Base-by-base conservation (phyloP, 108 stramenopile species). In the Cyclostephanos tholiformis region DNA sequence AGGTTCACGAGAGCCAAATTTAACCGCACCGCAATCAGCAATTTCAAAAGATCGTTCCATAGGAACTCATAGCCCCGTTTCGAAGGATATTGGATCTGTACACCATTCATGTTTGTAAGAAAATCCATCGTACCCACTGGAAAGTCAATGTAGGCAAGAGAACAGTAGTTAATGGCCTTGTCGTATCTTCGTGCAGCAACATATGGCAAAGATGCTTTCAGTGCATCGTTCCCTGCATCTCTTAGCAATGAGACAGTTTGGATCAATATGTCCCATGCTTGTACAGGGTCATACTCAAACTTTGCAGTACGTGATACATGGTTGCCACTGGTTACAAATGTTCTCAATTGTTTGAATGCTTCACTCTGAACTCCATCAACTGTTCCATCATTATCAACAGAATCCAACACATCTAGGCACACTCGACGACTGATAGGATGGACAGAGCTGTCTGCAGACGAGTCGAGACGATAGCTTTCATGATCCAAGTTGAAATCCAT, bases 91-190 rank as follows among this genome's bases (percentile, higher is more conserved):
- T 64, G 64, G 19, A 52, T 9, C 27, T 80, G 78, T n/a, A n/a
- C n/a, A n/a, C n/a, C n/a, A n/a, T n/a, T n/a, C n/a, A 48, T 80
- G 82, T 14, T 69, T 41, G 63, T 36, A 62, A 87, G 48, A 63
- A 80, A 84, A 35, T 49, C 56, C 64, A 66, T 6, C 19, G 82
- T 81, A 0, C 61, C 69, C 5, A 55, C 41, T 30, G 80, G 80
- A 66, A 74, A 86, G 11, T 74, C 69, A 65, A 90, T 83, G 44
- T 75, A 89, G 0, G 79, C 86, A 11, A 89, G 43, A 7, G 89
- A 75, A 48, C 89, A 89, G 75, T 91, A 94, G 50, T 72, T 77
- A 55, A 94, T 82, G 1, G 90, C 90, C 59, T 87, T 88, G 81
- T 91, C 90, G 65, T 91, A 94, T 16, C 86, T 82, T 11, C 76